A percentile compares a stretch with the other conserved stretches of the same genome.
These are phyloP conservation scores for Leishmania arabica DNA, from an alignment of 208 protist genomes.

Conservation along the genomic window DNA sequence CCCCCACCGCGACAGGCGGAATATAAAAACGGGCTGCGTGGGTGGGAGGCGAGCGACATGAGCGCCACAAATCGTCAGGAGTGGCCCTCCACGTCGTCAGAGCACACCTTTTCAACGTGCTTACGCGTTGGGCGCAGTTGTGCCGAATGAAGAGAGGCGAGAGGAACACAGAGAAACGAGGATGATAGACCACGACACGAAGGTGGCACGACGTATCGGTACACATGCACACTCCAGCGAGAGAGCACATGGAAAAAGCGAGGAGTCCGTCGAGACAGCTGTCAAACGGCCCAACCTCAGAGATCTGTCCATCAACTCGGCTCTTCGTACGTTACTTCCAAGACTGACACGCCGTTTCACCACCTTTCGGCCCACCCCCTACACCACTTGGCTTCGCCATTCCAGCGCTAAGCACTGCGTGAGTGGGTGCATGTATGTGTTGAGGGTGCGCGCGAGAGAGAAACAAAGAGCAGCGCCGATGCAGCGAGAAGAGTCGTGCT, in stretches of 20 bases:
- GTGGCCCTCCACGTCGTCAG: no score
- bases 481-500: neutral
- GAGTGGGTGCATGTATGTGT: neutral
- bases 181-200: neutral
- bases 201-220: neutral
- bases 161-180: neutral
- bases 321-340: neutral
- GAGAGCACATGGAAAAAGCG: neutral
- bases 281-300: neutral
- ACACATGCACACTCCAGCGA: neutral
- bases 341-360: neutral
- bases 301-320: neutral
- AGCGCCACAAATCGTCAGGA: no score
- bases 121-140: no score
- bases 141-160: neutral
- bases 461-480: neutral
- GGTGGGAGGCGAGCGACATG: neutral
- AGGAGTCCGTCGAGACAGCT: neutral
- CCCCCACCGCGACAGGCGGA: no score
- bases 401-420: neutral
- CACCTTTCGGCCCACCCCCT: neutral
- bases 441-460: neutral
- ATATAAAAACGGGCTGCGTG: neutral
- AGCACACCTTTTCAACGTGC: no score
- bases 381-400: neutral